These are phyloP conservation scores for Pseudogymnoascus sp. DNA, from an alignment of 2,329 filamentous ascomycete genomes.

Conservation along the genomic window DNA sequence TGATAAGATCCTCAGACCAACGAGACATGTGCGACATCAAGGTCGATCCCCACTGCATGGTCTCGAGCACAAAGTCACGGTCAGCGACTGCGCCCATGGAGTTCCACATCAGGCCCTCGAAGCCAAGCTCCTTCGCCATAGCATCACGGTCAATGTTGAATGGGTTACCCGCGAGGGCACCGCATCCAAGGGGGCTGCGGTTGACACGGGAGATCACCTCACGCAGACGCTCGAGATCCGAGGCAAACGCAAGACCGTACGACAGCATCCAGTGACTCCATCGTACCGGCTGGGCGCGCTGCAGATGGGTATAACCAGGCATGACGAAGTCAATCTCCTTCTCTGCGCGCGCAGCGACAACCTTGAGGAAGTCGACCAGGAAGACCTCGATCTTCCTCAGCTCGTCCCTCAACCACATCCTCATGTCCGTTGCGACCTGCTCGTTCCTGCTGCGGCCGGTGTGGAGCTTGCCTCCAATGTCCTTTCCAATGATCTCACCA, in stretches of 20 bases:
- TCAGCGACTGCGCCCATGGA: slow-evolving; percentile 69
- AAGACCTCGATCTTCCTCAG: slow-evolving; percentile 61
- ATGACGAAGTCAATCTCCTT: slow-evolving; percentile 66
- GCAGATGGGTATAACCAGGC: slow-evolving; percentile 79
- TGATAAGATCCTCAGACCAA: slow-evolving; percentile 80
- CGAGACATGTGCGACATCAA: slow-evolving; percentile 74
- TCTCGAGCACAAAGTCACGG: slow-evolving; percentile 76
- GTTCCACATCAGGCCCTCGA: slow-evolving; percentile 68
- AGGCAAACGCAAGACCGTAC: slow-evolving; percentile 60
- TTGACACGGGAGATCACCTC: slow-evolving; percentile 66
- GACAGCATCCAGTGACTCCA: slow-evolving; percentile 75
- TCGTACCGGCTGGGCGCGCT: slow-evolving; percentile 67
- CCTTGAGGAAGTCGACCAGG: slow-evolving; percentile 59
- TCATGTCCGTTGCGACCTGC: slow-evolving; percentile 85
- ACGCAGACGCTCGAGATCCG: slow-evolving; percentile 66
- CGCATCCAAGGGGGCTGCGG: slow-evolving; percentile 28
- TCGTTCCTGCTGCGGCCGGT: slow-evolving; percentile 84
- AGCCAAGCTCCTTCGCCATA: slow-evolving; percentile 74
- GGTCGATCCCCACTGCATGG: slow-evolving; percentile 70
- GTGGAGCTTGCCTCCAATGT: slow-evolving; percentile 81
- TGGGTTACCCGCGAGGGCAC: slow-evolving; percentile 69
- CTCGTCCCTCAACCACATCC: slow-evolving; percentile 76
- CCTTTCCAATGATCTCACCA: slow-evolving; percentile 79
- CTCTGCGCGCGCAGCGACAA: slow-evolving; percentile 60
- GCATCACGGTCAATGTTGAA: slow-evolving; percentile 74